Evolutionary conservation across 208 protist genomes (phyloP), one percentile per base, ranked within the genome.

Genomic region (Polymyxa betae): DNA sequence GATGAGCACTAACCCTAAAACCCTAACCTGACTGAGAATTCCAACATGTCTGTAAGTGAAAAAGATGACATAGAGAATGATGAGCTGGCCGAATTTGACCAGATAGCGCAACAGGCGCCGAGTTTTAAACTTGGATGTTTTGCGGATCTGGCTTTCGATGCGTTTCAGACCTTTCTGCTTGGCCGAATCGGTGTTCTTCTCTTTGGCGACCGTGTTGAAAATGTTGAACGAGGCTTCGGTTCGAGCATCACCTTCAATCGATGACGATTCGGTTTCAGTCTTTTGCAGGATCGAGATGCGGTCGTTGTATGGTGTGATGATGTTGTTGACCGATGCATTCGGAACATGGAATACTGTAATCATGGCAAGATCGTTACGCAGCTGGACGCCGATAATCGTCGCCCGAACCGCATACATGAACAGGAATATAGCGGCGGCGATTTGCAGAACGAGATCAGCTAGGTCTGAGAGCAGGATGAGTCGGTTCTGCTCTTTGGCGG

Each of bases 381-480:
- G 72, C 72, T 82, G 72, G 72, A 82, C 72, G 5, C 72, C 72
- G n/a, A 43, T 43, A 43, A 82, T 43, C 16, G 72, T 45, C 16
- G 72, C 5, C 16, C 72, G 72, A 5, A 82, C 35, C n/a, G 72
- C 5, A 35, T 82, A 82, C 5, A 82, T 5, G 16, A 82, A 82
- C 72, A 82, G 72, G 72, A 82, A 82, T 5, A 82, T 20, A 20
- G 35, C 12, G 72, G 72, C 5, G 5, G 72, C 72, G n/a, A 82
- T 82, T 43, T 82, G 35, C 5, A 82, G 72, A n/a, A 35, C n/a
- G 12, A 82, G 72, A n/a, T 82, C 72, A n/a, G 35, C 16, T n/a
- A 45, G 35, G n/a, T 60, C 49, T 5, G 49, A 5, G 5, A 24
- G 24, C 5, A 60, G 12, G 12, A 60, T 29, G 5, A 60, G 49